Evolutionary conservation across 768 basidiomycete genomes (phyloP).

Genomic region (Boletus huronensis): DNA sequence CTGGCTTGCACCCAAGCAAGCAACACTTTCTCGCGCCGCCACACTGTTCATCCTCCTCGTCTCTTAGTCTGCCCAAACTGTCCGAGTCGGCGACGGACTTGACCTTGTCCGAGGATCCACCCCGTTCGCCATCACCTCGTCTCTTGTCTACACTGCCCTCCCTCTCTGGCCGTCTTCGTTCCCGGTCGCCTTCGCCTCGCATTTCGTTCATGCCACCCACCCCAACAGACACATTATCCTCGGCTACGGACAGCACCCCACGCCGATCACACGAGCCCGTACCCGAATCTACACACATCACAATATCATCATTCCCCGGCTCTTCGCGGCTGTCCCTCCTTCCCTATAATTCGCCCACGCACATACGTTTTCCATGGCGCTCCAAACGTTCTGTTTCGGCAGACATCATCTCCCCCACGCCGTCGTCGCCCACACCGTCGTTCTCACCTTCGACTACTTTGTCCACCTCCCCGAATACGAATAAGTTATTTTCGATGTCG

Average conservation of each 20-base stretch:
- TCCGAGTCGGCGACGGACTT: conserved; percentile 13
- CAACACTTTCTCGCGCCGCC: conserved; percentile 22
- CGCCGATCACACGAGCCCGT: background rate
- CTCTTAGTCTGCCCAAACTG: conserved; percentile 21
- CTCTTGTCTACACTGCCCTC: conserved; percentile 22
- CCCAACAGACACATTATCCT: background rate
- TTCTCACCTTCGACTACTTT: background rate
- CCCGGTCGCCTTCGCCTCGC: conserved; percentile 6
- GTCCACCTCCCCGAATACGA: conserved; percentile 7
- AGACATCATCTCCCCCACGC: background rate
- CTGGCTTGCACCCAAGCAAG: background rate
- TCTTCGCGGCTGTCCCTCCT: background rate
- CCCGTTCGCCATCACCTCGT: conserved; percentile 22
- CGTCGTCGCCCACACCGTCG: background rate
- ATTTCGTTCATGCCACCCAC: conserved; percentile 10
- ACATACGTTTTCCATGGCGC: conserved; percentile 8
- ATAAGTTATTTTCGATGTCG: conserved; percentile 15
- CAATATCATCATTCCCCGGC: background rate
- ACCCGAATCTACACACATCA: background rate
- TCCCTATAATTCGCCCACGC: conserved; percentile 1
- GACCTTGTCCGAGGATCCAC: conserved; percentile 1
- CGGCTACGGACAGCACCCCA: background rate
- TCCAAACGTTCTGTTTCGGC: conserved; percentile 6
- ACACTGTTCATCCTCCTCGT: conserved; percentile 22
- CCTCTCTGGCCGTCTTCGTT: conserved; percentile 20